Percentiles rank a stretch among this genome's conserved stretches.
These are phyloP conservation scores for Dovyalis caffra DNA, from an alignment of 345 rosid species.

Conservation along the genomic window DNA sequence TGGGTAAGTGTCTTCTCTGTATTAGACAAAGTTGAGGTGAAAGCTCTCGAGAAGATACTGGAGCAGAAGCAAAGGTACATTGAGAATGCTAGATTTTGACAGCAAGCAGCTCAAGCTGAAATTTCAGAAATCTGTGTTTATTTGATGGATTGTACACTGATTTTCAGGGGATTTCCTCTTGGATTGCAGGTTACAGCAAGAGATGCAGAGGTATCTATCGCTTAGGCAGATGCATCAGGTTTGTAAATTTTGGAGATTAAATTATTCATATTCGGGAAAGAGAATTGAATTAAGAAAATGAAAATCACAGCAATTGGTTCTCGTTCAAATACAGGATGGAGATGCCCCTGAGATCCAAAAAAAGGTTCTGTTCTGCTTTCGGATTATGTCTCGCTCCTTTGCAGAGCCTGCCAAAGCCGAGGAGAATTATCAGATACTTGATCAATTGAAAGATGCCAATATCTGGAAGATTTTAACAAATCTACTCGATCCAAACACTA, in stretches of 20 bases:
- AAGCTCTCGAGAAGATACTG: slow-evolving; percentile 84
- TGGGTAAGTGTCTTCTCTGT: slow-evolving; percentile 81
- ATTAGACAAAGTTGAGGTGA: slow-evolving; percentile 81
- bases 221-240: slow-evolving; percentile 89
- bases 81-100: slow-evolving; percentile 23
- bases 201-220: slow-evolving; percentile 85
- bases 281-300: slow-evolving; percentile 10
- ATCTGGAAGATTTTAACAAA: slow-evolving; percentile 78
- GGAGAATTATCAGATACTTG: slow-evolving; percentile 85
- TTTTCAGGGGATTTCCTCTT: slow-evolving; percentile 38
- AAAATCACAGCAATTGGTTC: slow-evolving; percentile 17
- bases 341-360: slow-evolving; percentile 86
- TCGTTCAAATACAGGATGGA: slow-evolving; percentile 55
- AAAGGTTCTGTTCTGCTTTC: slow-evolving; percentile 68
- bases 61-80: slow-evolving; percentile 93
- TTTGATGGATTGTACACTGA: slow-evolving; percentile 38
- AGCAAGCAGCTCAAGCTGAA: slow-evolving; percentile 17
- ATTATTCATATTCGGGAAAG: slow-evolving; percentile 3
- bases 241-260: slow-evolving; percentile 21
- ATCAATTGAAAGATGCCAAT: slow-evolving; percentile 90
- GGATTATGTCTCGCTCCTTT: slow-evolving; percentile 87
- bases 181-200: slow-evolving; percentile 89
- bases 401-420: slow-evolving; percentile 79
- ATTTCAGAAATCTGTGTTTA: slow-evolving; percentile 18
- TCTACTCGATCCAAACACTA: slow-evolving; percentile 72